phyloP scores from a whole-genome alignment of 2,329 filamentous ascomycete genomes.

The Cryphonectria naterciae region DNA sequence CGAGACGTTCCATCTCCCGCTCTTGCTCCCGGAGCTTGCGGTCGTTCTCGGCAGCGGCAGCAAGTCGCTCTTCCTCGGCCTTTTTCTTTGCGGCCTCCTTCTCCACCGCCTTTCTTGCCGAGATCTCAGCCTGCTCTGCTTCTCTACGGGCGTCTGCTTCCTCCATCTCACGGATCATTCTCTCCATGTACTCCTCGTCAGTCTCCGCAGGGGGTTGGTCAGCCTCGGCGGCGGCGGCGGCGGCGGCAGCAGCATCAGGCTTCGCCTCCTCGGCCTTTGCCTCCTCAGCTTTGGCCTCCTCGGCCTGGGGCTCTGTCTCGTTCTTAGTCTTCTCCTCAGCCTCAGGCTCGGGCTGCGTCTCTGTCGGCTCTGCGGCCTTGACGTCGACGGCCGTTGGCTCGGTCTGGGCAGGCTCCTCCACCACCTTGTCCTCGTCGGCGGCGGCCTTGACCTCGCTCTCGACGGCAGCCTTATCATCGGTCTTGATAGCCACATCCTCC shows the following conservation, averaged over 20 bases:
- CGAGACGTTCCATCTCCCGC: constrained; percentile 71
- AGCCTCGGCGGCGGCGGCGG: constrained; percentile 35
- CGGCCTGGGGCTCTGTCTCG: constrained; percentile 43
- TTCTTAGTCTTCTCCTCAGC: constrained; percentile 33
- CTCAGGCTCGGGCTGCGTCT: constrained; percentile 21
- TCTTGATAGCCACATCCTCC: constrained; percentile 49
- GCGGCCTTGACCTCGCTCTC: constrained; percentile 34
- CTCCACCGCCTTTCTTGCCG: constrained; percentile 47
- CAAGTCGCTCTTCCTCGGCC: constrained; percentile 47
- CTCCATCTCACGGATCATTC: constrained; percentile 66
- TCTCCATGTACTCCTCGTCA: constrained; percentile 58
- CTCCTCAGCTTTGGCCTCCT: constrained; percentile 43
- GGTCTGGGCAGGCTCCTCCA: constrained; percentile 33
- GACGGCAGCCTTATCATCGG: constrained; percentile 39
- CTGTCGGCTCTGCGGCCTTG: constrained; percentile 32
- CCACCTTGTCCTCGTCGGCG: constrained; percentile 33
- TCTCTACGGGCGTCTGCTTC: constrained; percentile 57
- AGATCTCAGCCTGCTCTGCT: constrained; percentile 50
- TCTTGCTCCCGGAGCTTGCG: constrained; percentile 74
- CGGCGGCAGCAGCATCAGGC: constrained; percentile 47
- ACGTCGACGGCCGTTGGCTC: constrained; percentile 35
- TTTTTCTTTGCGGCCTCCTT: constrained; percentile 50
- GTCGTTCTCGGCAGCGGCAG: constrained; percentile 60
- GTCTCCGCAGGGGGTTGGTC: constrained; percentile 38
- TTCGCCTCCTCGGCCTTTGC: constrained; percentile 33